These are phyloP conservation scores for Hymenoscyphus scutula DNA, from an alignment of 2,329 filamentous ascomycete genomes.

Conservation along the genomic window DNA sequence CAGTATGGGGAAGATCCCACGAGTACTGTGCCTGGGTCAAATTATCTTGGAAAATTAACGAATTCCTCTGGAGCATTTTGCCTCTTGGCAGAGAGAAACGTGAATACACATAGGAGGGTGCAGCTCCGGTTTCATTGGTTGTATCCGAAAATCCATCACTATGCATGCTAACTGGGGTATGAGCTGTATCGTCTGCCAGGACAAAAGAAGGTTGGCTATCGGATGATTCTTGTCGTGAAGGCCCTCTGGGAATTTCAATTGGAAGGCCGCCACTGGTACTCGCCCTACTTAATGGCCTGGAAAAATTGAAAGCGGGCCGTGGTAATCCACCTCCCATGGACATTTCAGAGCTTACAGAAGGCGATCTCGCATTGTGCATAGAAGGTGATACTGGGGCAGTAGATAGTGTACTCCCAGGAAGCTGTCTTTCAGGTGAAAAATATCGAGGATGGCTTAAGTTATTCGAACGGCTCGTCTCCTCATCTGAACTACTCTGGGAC, in stretches of 20 bases:
- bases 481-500: conserved; percentile 65
- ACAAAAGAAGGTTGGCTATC: conserved; percentile 65
- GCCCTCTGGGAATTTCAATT: conserved; percentile 28
- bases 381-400: conserved; percentile 50
- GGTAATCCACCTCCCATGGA: conserved; percentile 62
- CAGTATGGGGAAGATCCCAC: conserved; percentile 56
- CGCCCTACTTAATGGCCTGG: conserved; percentile 77
- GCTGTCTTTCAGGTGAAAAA: conserved; percentile 70
- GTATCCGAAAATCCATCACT: conserved; percentile 65
- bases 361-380: conserved; percentile 66
- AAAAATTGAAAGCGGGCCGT: conserved; percentile 87
- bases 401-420: conserved; percentile 63
- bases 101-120: conserved; percentile 80
- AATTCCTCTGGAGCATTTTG: conserved; percentile 70
- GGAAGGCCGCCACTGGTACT: conserved; percentile 53
- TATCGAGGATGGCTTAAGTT: conserved; percentile 44
- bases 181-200: conserved; percentile 61
- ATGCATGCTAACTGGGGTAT: conserved; percentile 70
- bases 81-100: conserved; percentile 83
- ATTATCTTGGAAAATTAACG: conserved; percentile 55
- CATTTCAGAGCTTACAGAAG: conserved; percentile 79
- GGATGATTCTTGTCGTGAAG: conserved; percentile 60
- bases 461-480: conserved; percentile 44
- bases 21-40: conserved; percentile 53
- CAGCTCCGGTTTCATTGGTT: conserved; percentile 47